Percentiles rank a stretch among this genome's conserved stretches.
phyloP scores from a whole-genome alignment of 306 rosid genomes.

The Chamaecrista fasciculata region DNA sequence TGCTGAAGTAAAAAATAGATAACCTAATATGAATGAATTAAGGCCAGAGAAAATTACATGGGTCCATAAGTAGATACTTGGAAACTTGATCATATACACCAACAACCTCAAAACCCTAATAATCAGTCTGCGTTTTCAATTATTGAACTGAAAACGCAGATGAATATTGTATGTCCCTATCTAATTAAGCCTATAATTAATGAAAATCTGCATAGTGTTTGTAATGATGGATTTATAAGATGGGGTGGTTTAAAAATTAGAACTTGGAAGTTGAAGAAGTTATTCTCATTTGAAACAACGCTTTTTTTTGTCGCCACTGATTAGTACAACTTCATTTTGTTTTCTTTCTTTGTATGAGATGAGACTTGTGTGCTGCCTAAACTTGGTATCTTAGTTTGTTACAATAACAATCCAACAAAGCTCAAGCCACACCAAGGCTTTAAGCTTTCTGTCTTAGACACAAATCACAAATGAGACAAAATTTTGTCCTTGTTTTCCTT shows the following conservation, averaged over 20 bases:
- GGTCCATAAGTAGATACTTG: background rate
- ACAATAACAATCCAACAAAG: background rate
- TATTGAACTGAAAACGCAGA: background rate
- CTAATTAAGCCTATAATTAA: too few relatives aligned
- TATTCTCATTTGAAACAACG: background rate
- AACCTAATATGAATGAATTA: too few relatives aligned
- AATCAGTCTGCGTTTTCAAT: background rate
- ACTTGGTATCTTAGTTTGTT: background rate
- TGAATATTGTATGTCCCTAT: background rate
- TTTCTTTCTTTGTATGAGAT: background rate
- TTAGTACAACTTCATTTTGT: background rate
- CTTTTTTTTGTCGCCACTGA: constrained; percentile 8
- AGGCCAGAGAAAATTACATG: background rate
- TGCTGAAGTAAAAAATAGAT: too few relatives aligned
- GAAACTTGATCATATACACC: background rate
- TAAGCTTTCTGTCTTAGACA: background rate
- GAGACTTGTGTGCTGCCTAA: background rate
- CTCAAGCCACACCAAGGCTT: background rate
- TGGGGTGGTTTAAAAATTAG: background rate
- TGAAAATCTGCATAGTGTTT: background rate
- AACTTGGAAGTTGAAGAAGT: background rate
- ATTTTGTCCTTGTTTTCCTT: too few relatives aligned
- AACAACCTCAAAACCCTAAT: background rate
- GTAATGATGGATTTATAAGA: background rate
- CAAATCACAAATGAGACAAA: too few relatives aligned